phyloP scores from a whole-genome alignment of 176 grass and related monocot genomes.

The Saccharum officinarum region DNA sequence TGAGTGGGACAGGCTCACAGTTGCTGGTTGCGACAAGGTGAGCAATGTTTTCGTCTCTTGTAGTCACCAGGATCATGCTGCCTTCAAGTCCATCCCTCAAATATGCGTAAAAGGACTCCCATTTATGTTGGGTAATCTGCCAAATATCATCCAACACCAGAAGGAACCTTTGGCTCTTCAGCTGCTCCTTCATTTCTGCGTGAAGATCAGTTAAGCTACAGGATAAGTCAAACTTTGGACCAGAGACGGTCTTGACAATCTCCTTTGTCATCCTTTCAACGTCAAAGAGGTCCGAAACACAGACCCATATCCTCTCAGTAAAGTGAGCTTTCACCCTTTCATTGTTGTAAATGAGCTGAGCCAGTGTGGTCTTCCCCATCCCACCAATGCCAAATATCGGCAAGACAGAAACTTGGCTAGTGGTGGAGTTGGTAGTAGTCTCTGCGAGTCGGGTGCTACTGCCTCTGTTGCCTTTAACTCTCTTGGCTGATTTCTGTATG shows the following conservation, averaged over 20 bases:
- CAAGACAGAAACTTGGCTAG: neutral
- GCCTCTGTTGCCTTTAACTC: neutral
- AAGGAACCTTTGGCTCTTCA: neutral
- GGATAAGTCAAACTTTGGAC: neutral
- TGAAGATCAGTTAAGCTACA: neutral
- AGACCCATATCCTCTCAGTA: neutral
- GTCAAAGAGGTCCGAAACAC: neutral
- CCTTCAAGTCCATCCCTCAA: constrained; percentile 23
- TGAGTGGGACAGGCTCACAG: neutral
- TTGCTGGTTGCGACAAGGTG: neutral
- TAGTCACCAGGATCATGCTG: constrained; percentile 38
- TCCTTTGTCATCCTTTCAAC: neutral
- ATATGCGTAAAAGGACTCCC: neutral
- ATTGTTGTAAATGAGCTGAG: neutral
- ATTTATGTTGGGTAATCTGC: neutral
- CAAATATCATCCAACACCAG: constrained; percentile 6
- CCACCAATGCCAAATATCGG: neutral
- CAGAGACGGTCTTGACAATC: too few relatives aligned
- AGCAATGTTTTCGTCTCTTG: neutral
- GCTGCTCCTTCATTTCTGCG: neutral
- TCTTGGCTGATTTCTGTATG: neutral
- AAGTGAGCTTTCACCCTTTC: too few relatives aligned
- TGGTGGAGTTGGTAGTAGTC: neutral
- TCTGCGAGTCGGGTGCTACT: neutral
- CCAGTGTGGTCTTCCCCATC: neutral